A percentile compares a stretch with the other conserved stretches of the same genome.
Conservation (phyloP, 495 filamentous ascomycete species). For the Penicillium odoratum region DNA sequence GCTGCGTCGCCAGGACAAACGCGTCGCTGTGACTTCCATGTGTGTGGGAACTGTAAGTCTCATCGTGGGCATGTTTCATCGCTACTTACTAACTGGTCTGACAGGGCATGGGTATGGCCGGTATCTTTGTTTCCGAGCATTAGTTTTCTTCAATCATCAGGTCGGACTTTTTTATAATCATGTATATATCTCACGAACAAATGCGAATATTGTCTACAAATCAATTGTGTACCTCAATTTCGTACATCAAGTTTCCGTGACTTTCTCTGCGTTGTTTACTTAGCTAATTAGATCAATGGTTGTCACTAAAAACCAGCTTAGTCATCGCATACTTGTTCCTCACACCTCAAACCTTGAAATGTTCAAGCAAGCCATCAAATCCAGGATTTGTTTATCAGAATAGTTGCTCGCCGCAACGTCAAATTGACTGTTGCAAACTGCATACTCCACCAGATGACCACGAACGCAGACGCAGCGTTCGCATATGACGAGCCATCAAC, state of each 20-base stretch:
- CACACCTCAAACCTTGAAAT: no score
- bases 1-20: conserved; percentile 72
- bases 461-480: conserved; percentile 28
- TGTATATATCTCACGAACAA: conserved; percentile 11
- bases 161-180: neutral
- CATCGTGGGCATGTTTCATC: neutral
- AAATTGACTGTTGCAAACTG: no score
- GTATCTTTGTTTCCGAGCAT: conserved; percentile 54
- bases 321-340: no score
- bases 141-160: conserved; percentile 14
- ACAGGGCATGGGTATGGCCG: conserved; percentile 57
- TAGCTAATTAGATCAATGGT: no score
- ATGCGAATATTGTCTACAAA: neutral
- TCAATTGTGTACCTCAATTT: no score
- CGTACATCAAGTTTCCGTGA: no score
- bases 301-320: no score
- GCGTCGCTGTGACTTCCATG: conserved; percentile 81
- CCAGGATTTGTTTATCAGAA: neutral
- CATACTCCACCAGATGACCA: neutral
- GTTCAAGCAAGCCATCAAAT: no score
- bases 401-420: neutral
- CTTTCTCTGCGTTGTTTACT: no score
- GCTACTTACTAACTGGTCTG: conserved; percentile 13
- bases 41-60: conserved; percentile 72
- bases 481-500: conserved; percentile 64